Evolutionary conservation across 768 basidiomycete genomes (phyloP).

Genomic region (Flagelloscypha sp.): DNA sequence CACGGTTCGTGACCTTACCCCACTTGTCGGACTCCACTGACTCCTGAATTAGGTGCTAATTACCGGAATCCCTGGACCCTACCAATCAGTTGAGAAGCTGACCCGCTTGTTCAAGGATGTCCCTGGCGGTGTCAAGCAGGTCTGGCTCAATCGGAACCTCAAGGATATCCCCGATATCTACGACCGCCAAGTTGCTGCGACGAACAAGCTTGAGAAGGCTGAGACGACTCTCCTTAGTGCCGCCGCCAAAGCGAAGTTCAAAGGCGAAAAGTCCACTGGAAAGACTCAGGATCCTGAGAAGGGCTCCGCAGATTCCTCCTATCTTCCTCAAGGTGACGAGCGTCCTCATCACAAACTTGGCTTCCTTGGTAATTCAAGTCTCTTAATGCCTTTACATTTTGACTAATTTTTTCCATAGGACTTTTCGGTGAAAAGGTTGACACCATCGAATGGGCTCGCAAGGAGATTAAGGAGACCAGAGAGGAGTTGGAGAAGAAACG

Average conservation of each 20-base stretch:
- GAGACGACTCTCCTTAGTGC: slow-evolving; percentile 72
- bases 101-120: slow-evolving; percentile 65
- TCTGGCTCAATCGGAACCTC: slow-evolving; percentile 90
- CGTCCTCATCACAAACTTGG: slow-evolving; percentile 77
- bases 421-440: slow-evolving; percentile 86
- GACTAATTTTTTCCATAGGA: no score
- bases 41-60: no score
- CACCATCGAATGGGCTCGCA: slow-evolving; percentile 81
- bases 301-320: slow-evolving; percentile 13
- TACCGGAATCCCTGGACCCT: slow-evolving; percentile 78
- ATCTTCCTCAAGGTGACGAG: slow-evolving; percentile 58
- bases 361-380: slow-evolving; percentile 37
- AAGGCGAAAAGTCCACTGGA: slow-evolving; percentile 40
- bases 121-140: slow-evolving; percentile 82
- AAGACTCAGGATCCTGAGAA: slow-evolving; percentile 5
- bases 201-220: slow-evolving; percentile 76
- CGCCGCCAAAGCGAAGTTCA: slow-evolving; percentile 62
- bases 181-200: slow-evolving; percentile 65
- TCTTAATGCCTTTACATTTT: slow-evolving; percentile 49
- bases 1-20: no score
- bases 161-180: slow-evolving; percentile 82
- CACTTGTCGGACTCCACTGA: no score
- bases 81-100: slow-evolving; percentile 64
- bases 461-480: slow-evolving; percentile 57
- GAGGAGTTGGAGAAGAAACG: slow-evolving; percentile 45